Conservation (phyloP, 2,329 filamentous ascomycete genomes). For the Colletotrichum tabaci region DNA sequence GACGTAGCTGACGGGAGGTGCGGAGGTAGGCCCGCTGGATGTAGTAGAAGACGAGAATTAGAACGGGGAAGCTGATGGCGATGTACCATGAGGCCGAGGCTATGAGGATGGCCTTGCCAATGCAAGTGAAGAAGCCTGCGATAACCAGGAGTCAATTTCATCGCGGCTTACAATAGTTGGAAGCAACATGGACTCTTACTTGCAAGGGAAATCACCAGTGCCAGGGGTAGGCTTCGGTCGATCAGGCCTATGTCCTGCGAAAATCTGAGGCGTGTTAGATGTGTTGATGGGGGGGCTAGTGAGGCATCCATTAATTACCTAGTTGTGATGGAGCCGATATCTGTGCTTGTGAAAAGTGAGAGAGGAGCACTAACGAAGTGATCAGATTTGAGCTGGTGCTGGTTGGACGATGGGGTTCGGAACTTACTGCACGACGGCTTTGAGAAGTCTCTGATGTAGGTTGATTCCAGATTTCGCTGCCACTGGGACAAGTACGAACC, state of each 20-base stretch:
- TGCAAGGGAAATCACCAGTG: slow-evolving; percentile 43
- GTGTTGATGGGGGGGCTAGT: slow-evolving; percentile 2
- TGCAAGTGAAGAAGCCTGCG: slow-evolving; percentile 43
- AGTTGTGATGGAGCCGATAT: slow-evolving; percentile 46
- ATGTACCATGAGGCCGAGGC: slow-evolving; percentile 57
- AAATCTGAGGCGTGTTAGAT: slow-evolving; percentile 14
- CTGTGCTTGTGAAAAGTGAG: slow-evolving; percentile 42
- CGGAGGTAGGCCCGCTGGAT: slow-evolving; percentile 58
- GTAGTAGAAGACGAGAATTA: slow-evolving; percentile 48
- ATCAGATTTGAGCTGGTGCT: background rate
- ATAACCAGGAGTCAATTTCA: background rate
- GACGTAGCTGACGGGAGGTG: slow-evolving; percentile 60
- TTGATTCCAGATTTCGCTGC: slow-evolving; percentile 37
- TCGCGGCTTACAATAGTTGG: background rate
- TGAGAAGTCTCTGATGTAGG: slow-evolving; percentile 36
- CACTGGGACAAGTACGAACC: slow-evolving; percentile 36
- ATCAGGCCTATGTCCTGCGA: slow-evolving; percentile 48
- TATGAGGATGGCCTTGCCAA: slow-evolving; percentile 58
- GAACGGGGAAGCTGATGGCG: slow-evolving; percentile 53
- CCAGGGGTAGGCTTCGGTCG: slow-evolving; percentile 46
- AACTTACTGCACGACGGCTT: slow-evolving; percentile 36
- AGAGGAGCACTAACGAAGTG: slow-evolving; percentile 34
- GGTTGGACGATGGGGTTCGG: too few relatives aligned
- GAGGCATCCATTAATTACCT: slow-evolving; percentile 41
- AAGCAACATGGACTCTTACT: slow-evolving; percentile 3